These are phyloP conservation scores for Carpediemonas membranifera DNA, from an alignment of 78 protist genomes.

Conservation along the genomic window DNA sequence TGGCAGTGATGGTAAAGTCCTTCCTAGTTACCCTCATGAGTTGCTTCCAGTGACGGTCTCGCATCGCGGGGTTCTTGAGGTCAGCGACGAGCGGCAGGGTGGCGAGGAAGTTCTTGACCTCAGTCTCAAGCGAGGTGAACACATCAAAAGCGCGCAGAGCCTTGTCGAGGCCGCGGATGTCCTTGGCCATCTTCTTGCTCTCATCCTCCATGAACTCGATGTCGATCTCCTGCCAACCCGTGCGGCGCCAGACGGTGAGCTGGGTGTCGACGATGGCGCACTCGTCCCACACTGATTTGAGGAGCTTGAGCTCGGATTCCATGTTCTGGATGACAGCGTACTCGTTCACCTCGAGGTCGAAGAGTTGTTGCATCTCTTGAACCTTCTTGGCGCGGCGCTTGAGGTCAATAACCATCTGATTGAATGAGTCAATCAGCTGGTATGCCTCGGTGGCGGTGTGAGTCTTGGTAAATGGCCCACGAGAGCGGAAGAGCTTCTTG, in stretches of 20 bases:
- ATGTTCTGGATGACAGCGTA: slow-evolving; percentile 29
- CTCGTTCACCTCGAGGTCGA: slow-evolving; percentile 33
- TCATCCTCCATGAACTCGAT: slow-evolving; percentile 38
- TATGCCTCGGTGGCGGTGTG: not conserved
- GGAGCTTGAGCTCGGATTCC: slow-evolving; percentile 8
- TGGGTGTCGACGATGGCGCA: slow-evolving; percentile 9
- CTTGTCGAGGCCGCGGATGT: not conserved
- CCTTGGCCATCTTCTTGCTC: slow-evolving; percentile 24
- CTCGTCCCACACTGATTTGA: slow-evolving; percentile 60
- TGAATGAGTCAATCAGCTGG: not conserved
- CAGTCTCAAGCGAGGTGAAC: slow-evolving; percentile 36
- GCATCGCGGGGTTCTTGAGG: slow-evolving; percentile 54
- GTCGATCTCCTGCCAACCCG: slow-evolving; percentile 49
- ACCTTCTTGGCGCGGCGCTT: not conserved
- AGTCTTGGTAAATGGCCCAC: not conserved
- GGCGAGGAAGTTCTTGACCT: slow-evolving; percentile 35
- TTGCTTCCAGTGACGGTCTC: slow-evolving; percentile 72
- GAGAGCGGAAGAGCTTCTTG: not conserved
- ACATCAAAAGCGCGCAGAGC: slow-evolving; percentile 23
- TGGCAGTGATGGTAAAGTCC: slow-evolving; percentile 24
- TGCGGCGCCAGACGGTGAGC: slow-evolving; percentile 21
- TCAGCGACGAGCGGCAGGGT: slow-evolving; percentile 54
- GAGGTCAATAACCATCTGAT: not conserved
- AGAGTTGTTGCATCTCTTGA: not conserved
- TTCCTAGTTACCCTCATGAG: slow-evolving; percentile 41